phyloP scores from a whole-genome alignment of 495 filamentous ascomycete species.

The Pyrenula aspistea region DNA sequence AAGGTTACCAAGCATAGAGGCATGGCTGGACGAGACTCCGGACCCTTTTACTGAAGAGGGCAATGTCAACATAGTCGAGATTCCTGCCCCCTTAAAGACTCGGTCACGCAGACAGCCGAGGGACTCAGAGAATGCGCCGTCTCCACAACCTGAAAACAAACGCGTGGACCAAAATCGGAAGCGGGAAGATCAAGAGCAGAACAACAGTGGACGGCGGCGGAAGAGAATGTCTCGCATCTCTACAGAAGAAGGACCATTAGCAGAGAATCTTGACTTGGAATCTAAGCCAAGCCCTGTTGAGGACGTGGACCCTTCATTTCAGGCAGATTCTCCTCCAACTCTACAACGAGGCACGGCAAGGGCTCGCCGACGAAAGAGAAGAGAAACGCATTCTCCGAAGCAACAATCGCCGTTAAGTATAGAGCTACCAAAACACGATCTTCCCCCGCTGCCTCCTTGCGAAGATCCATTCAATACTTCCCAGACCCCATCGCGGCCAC shows the following conservation, averaged over 20 bases:
- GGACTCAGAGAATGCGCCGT: background rate
- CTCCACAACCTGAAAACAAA: slow-evolving; percentile 9
- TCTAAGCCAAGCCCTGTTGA: background rate
- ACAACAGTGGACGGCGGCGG: background rate
- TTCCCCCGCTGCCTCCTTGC: slow-evolving; percentile 19
- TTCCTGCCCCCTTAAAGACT: slow-evolving; percentile 32
- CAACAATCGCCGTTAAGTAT: background rate
- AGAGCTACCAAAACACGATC: slow-evolving; percentile 12
- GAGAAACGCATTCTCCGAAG: slow-evolving; percentile 14
- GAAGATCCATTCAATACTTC: background rate
- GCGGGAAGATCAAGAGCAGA: background rate
- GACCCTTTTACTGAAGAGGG: slow-evolving; percentile 56
- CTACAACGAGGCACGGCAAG: slow-evolving; percentile 5
- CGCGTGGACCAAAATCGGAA: slow-evolving; percentile 13
- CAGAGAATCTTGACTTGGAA: background rate
- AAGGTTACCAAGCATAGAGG: slow-evolving; percentile 51
- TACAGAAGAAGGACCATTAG: background rate
- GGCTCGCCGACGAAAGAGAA: slow-evolving; percentile 6
- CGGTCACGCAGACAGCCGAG: slow-evolving; percentile 12
- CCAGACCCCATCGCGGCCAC: background rate
- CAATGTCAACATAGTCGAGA: slow-evolving; percentile 23
- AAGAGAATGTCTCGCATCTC: background rate
- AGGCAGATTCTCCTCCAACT: background rate
- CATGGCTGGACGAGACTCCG: slow-evolving; percentile 60
- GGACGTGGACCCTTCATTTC: background rate